phyloP scores from a whole-genome alignment of 768 basidiomycete genomes.

The Pisolithus marmoratus region DNA sequence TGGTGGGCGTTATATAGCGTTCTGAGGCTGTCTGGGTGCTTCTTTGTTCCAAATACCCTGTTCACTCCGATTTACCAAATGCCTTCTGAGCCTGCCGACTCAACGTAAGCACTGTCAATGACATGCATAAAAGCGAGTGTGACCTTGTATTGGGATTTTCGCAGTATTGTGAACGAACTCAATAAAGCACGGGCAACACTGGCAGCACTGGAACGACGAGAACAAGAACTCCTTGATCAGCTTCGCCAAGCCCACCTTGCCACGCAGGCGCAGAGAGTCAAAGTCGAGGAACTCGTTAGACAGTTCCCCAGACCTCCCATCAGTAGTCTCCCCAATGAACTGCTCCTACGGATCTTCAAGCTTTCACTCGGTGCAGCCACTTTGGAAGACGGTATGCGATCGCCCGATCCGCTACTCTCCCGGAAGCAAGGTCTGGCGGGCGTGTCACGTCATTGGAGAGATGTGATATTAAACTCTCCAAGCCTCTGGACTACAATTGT shows the following conservation, averaged over 20 bases:
- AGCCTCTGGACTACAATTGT: not conserved
- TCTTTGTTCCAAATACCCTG: no score
- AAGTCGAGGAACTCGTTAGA: not conserved
- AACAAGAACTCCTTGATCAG: not conserved
- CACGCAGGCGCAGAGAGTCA: not conserved
- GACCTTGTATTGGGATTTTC: no score
- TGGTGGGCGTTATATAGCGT: no score
- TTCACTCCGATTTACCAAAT: no score
- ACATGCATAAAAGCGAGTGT: no score
- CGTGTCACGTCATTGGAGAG: not conserved
- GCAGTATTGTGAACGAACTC: not conserved
- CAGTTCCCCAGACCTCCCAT: not conserved
- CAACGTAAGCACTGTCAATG: no score
- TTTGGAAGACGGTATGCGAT: no score
- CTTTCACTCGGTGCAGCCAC: not conserved
- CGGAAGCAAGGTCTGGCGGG: not conserved
- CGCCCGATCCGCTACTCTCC: no score
- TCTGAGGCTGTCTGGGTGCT: no score
- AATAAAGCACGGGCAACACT: not conserved
- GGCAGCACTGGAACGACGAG: not conserved
- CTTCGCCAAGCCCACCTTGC: not conserved
- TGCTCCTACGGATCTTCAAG: not conserved
- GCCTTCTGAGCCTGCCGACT: no score
- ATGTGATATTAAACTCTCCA: not conserved
- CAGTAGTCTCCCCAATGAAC: not conserved